These are phyloP conservation scores for Saccharomycopsis hybrid DNA, from an alignment of 1,139 yeast species.

Conservation along the genomic window DNA sequence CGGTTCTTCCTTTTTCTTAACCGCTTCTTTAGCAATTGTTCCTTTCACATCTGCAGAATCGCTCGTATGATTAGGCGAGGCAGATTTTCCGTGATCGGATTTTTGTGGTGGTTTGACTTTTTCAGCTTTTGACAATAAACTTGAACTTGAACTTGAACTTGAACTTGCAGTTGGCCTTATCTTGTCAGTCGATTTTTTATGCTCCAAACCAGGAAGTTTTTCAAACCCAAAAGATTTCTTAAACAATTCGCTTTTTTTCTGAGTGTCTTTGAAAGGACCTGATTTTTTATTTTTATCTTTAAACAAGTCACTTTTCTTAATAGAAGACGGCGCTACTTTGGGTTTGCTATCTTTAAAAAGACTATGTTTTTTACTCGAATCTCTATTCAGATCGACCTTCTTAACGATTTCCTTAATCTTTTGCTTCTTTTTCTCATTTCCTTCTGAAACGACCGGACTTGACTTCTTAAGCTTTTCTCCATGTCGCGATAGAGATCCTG, in stretches of 20 bases:
- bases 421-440: conserved; percentile 8
- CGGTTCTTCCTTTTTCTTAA: too few relatives aligned
- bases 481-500: background rate
- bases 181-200: too few relatives aligned
- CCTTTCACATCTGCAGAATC: background rate
- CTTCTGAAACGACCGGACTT: background rate
- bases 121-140: too few relatives aligned
- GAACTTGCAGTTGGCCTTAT: too few relatives aligned
- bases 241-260: background rate
- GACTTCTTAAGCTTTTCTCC: background rate
- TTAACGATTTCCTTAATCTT: conserved; percentile 10
- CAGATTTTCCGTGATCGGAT: background rate
- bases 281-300: background rate
- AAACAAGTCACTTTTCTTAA: conserved; percentile 16
- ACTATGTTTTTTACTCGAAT: conserved; percentile 17
- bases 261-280: conserved; percentile 7
- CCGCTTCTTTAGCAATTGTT: background rate
- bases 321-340: background rate
- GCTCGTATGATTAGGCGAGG: background rate
- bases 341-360: conserved; percentile 10
- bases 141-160: too few relatives aligned
- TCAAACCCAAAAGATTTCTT: too few relatives aligned
- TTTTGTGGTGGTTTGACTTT: too few relatives aligned
- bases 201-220: too few relatives aligned
- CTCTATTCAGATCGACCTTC: conserved; percentile 10